A percentile compares a stretch with the other conserved stretches of the same genome.
These are phyloP conservation scores for Wickerhamiella spandovensis DNA, from an alignment of 805 yeast genomes.

Conservation along the genomic window DNA sequence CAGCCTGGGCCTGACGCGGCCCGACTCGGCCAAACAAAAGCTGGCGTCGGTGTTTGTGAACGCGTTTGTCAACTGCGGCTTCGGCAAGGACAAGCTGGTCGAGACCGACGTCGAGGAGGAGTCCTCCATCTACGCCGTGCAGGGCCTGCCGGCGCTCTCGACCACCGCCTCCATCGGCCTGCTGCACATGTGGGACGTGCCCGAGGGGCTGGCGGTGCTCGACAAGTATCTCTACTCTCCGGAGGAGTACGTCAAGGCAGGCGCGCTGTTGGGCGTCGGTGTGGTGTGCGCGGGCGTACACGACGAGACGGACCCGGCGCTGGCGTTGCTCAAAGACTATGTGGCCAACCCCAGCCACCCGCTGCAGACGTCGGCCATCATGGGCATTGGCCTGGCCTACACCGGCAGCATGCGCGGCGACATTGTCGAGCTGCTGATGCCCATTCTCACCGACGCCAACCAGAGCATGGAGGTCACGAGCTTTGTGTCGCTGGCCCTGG, in stretches of 20 bases:
- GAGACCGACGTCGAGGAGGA: conserved; percentile 53
- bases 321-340: conserved; percentile 69
- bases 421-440: conserved; percentile 60
- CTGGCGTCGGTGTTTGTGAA: conserved; percentile 91
- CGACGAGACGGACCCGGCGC: conserved; percentile 89
- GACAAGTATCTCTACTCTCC: conserved; percentile 80
- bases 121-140: conserved; percentile 84
- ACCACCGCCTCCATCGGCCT: conserved; percentile 88
- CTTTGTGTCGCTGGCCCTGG: conserved; percentile 80
- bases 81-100: conserved; percentile 69
- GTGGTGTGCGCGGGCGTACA: conserved; percentile 83
- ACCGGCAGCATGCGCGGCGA: conserved; percentile 89
- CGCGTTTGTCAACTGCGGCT: conserved; percentile 83
- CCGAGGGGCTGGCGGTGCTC: conserved; percentile 77
- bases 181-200: conserved; percentile 78
- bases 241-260: conserved; percentile 84
- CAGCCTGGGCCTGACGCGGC: conserved; percentile 29
- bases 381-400: conserved; percentile 87
- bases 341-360: conserved; percentile 49
- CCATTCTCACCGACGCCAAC: conserved; percentile 67
- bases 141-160: conserved; percentile 81
- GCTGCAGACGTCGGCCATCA: conserved; percentile 67
- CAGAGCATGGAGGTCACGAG: conserved; percentile 67
- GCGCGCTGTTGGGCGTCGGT: conserved; percentile 93
- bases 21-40: conserved; percentile 91